Evolutionary conservation across 2,329 filamentous ascomycete genomes (phyloP), one percentile per base, ranked within the genome.

Genomic region (Furcasterigmium furcatum): DNA sequence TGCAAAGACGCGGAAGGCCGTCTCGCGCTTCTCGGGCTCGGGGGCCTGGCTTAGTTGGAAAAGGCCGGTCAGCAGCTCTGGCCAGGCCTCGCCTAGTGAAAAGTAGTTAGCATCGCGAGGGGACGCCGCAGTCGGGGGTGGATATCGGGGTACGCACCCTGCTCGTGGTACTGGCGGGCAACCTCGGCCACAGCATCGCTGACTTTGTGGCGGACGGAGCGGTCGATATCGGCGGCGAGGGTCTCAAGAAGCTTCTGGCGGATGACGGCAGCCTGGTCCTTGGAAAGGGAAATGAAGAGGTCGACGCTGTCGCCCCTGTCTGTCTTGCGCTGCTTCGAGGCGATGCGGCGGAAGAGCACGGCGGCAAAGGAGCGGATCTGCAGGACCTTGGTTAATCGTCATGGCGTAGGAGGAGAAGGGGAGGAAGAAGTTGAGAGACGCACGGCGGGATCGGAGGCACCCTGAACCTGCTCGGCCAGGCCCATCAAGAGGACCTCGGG

Each of bases 131-230:
- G 35, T 48, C 36, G 9, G 12, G 19, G 24, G 29, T 44, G 16
- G 21, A 14, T 30, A 36, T 18, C 9, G 34, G 34, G 38, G 14
- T 13, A 72, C 84, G 65, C 77, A 95, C 90, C 85, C 60, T 87
- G 90, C 58, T 97, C 94, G 38, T 88, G 87, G 68, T 96, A 96
- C 71, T 99, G 91, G 59, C 94, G 84, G 38, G 92, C 94, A 49
- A 99, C 78, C 69, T 99, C 94, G 20, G 94, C 94, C 51, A 97
- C 88, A n/a, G 92, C 91, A 69, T 99, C 94, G 57, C 91, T 94
- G 62, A 97, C 88, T 70, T 99, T 99, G 72, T 96, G 94, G 58
- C 94, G 80, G 39, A 96, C 88, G 32, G 80, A 74, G 50, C 84
- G 79, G 51, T 87, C 80, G 19, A 80, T 73, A 70, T 97, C 94